phyloP scores from a whole-genome alignment of 179 eudicot species.

The Actinidia arguta region DNA sequence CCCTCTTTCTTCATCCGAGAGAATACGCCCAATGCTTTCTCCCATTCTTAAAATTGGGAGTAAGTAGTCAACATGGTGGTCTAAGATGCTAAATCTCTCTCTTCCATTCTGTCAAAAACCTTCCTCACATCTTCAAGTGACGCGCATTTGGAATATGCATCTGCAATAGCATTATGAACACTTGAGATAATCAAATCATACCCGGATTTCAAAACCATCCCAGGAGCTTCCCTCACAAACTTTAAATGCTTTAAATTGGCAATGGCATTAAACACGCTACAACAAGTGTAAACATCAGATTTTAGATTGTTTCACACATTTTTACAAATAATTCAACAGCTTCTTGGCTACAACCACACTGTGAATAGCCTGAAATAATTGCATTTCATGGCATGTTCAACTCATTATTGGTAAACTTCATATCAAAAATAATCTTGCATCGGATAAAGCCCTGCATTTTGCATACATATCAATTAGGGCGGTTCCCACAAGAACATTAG shows the following conservation, averaged over 20 bases:
- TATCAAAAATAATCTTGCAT: conserved; percentile 30
- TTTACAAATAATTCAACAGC: conserved; percentile 31
- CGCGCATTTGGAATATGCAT: conserved; percentile 42
- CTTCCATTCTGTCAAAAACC: conserved; percentile 29
- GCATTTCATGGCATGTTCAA: conserved; percentile 38
- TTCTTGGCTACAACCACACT: conserved; percentile 23
- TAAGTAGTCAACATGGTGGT: conserved; percentile 26
- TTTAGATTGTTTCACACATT: conserved; percentile 31
- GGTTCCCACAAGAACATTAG: conserved; percentile 31
- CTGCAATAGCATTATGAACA: conserved; percentile 36
- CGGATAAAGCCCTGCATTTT: conserved; percentile 28
- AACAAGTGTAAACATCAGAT: conserved; percentile 36
- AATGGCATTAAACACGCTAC: conserved; percentile 33
- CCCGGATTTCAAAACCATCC: conserved; percentile 35
- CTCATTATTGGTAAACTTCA: conserved; percentile 6
- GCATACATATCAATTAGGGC: conserved; percentile 38
- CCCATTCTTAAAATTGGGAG: conserved; percentile 29
- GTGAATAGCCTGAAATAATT: conserved; percentile 34
- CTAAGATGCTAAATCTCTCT: conserved; percentile 35
- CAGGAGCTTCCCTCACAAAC: conserved; percentile 30
- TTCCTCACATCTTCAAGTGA: conserved; percentile 30
- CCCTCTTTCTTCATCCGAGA: conserved; percentile 31
- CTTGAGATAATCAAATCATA: conserved; percentile 4
- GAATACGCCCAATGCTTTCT: conserved; percentile 25
- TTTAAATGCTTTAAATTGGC: conserved; percentile 25